Base-by-base conservation (phyloP, 257 asterid genomes). In the Misopates orontium region DNA sequence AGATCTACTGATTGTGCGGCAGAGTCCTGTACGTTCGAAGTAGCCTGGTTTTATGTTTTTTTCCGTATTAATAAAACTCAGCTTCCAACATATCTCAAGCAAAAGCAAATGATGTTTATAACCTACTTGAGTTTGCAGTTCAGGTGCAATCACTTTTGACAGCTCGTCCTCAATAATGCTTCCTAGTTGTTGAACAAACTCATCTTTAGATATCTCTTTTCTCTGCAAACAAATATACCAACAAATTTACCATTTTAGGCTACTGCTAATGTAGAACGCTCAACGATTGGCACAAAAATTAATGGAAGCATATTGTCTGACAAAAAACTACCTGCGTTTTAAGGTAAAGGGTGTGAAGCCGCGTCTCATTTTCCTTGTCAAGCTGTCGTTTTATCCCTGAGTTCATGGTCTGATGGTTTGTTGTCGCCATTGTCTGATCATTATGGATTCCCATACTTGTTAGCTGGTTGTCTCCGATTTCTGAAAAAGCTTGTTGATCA, bases 281-380 rank as follows among this genome's bases (percentile, higher is more conserved):
- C 42, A 36, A 36, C 42, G 8, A 4, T 3, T 36, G 8, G 1
- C 8, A 1, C 8, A 4, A 9, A 36, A 36, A 36, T 5, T 3
- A 3, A 4, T 8, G 42, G 10, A 8, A 8, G 42, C 42, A 36
- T 36, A 36, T 36, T 36, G 42, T 36, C 6, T 45, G 48, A 58
- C 74, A 36, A 44, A 47, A 73, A 68, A 73, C 60, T 66, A 90
- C 99, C 90, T 85, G 90, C 31, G 90, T 83, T 73, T 74, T 84
- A 53, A 47, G 28, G 79, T 87, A 90, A 64, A 90, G 87, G 18
- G 85, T 86, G 24, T 79, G 83, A 69, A 93, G 92, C 60, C 87
- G 96, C 99, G 83, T 76, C 17, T 87, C 86, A 75, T 95, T 86
- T 66, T 90, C 97, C 79, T 81, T 84, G 82, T 93, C 96, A 66